Percentiles rank a stretch among this genome's conserved stretches.
phyloP scores from a whole-genome alignment of 2,329 filamentous ascomycete species.

The Ascosphaera apis region DNA sequence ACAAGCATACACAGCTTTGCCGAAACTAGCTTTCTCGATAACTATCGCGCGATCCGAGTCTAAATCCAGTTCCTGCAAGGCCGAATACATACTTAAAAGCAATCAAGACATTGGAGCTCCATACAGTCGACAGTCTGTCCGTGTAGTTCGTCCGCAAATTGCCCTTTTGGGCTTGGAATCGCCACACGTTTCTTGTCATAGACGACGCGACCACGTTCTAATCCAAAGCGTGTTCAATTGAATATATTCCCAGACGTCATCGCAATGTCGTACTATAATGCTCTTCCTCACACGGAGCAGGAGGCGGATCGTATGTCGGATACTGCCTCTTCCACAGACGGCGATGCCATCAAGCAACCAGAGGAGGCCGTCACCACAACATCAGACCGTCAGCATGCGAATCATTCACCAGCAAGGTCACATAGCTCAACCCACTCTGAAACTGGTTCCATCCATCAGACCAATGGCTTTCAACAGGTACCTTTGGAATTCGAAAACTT shows the following conservation, averaged over 20 bases:
- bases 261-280: not conserved
- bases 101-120: no score
- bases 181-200: no score
- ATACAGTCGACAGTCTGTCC: no score
- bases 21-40: no score
- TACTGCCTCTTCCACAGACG: not conserved
- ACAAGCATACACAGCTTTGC: no score
- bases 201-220: no score
- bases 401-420: not conserved
- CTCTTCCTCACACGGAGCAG: not conserved
- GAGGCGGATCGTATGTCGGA: not conserved
- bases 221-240: no score
- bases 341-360: not conserved
- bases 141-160: no score
- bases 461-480: slow-evolving; percentile 1
- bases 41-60: no score
- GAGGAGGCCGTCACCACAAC: not conserved
- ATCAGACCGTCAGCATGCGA: not conserved
- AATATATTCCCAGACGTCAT: not conserved
- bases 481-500: slow-evolving; percentile 11
- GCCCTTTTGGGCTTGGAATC: no score
- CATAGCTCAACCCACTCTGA: not conserved
- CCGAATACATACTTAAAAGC: no score
- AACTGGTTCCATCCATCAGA: not conserved
- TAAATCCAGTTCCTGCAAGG: no score